Base-by-base conservation (phyloP, 192 early-diverging fungal species). In the Rhizophagus prolifer region DNA sequence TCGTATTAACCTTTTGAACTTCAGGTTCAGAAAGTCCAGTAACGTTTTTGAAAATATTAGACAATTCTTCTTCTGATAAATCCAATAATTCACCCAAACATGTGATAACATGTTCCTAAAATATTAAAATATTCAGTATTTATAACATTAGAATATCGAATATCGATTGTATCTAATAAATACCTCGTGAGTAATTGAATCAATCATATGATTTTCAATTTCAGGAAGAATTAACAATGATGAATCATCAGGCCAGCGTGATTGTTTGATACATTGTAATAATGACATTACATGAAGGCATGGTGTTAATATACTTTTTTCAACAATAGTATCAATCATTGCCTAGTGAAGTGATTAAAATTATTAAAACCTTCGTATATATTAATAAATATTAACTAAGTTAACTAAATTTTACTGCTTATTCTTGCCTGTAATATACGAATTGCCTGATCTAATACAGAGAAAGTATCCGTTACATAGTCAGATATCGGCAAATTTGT, bases 181-280 rank as follows among this genome's bases (percentile, higher is more conserved):
- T 81, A 79, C 82, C 78, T 80, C 81, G 38, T 68, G 38, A 30
- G 31, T 36, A 25, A 78, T 80, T 44, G 72, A 41, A 30, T n/a
- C 16, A 36, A 67, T 9, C 58, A 44, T 60, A 59, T 60, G 7
- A 31, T 34, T 30, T 60, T 83, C 82, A 76, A 83, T 60, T 76
- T 83, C 77, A 74, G 94, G 93, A 38, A 96, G 74, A 47, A 90
- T 92, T 59, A 91, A 72, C 19, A 99, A 78, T 0, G 86, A 79
- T 13, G 95, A 96, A 36, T 94, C 90, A 0, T 90, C 84, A 3
- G 89, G 86, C 94, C 95, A 95, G 1, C 87, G 83, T 1, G 92
- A 96, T 82, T 97, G 96, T 84, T 98, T 98, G 76, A 98, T 87
- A 54, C 92, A 93, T 85, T 99, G 96, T 73, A 96, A 83, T 72